Conservation (phyloP, 768 basidiomycete genomes). For the Fomitopsis pulvina region DNA sequence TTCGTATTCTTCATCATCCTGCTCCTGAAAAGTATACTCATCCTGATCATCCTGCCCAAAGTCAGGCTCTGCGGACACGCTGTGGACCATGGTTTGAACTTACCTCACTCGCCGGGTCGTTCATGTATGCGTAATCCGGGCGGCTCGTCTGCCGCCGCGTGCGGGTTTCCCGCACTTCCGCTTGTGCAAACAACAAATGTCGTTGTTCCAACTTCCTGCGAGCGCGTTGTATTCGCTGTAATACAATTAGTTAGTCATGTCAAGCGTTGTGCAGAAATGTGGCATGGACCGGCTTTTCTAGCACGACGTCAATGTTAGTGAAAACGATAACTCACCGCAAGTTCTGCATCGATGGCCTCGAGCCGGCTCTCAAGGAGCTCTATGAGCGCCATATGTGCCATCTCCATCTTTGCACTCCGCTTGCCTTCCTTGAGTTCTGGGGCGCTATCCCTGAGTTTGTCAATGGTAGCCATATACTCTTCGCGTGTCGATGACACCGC, state of each 20-base stretch:
- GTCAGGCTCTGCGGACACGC: neutral
- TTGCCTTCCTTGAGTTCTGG: constrained; percentile 36
- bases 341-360: constrained; percentile 60
- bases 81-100: constrained; percentile 7
- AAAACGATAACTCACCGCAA: constrained; percentile 48
- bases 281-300: neutral
- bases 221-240: constrained; percentile 63
- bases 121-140: constrained; percentile 78
- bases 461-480: constrained; percentile 64
- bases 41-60: constrained; percentile 49
- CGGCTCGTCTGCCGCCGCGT: constrained; percentile 66
- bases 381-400: constrained; percentile 56
- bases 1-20: constrained; percentile 59
- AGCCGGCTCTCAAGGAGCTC: constrained; percentile 56
- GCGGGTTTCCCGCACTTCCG: constrained; percentile 73
- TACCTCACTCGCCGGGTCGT: constrained; percentile 60
- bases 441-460: constrained; percentile 46
- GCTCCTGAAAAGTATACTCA: constrained; percentile 61
- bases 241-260: constrained; percentile 15
- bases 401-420: constrained; percentile 52
- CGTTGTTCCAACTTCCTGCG: constrained; percentile 67
- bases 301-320: neutral
- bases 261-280: neutral
- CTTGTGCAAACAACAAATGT: constrained; percentile 58
- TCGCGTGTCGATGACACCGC: constrained; percentile 64